Evolutionary conservation across 352 stramenopile species (phyloP), one percentile per base, ranked within the genome.

Genomic region (Phytopythium litorale): DNA sequence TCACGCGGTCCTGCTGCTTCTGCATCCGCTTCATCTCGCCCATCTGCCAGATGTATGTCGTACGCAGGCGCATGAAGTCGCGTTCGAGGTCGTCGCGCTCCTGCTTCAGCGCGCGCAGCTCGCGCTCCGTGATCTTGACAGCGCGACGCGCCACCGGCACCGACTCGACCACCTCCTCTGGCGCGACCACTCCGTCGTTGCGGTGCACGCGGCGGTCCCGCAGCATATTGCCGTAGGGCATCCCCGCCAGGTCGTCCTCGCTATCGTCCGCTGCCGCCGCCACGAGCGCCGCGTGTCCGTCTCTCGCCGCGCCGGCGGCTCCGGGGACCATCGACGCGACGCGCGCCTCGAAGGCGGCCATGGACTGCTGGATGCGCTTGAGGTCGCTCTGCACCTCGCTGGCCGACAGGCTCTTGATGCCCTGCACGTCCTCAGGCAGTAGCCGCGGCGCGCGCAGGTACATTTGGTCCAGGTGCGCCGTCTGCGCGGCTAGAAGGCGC

Each of bases 81-180:
- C 82, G 69, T 63, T 94, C 84, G n/a, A 94, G 64, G 49, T 94
- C 82, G 60, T 91, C 77, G 6, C 82, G 81, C 60, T 94, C 82
- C 61, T 76, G 82, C 56, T 79, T 86, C 64, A 94, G 76, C 8
- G 79, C 77, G 43, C 63, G 57, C 25, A 92, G 70, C 52, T 94
- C 84, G 19, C 82, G 73, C 56, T 94, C 82, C 49, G 84, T 92
- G 43, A 94, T 76, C 18, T 81, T 80, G 57, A 94, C 81, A 28
- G 84, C 82, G 21, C 81, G 83, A 40, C 82, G 75, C 49, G 77
- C 85, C 43, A 71, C 68, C 1, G 84, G 84, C 16, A 94, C 70
- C 19, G 82, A 78, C 70, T 88, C 79, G 11, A 94, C 74, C 48
- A 94, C 67, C 58, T 92, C 84, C 60, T 93, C 84, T 0, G 84